phyloP scores from a whole-genome alignment of 331 rosid species.

The Erythrophleum ivorense region DNA sequence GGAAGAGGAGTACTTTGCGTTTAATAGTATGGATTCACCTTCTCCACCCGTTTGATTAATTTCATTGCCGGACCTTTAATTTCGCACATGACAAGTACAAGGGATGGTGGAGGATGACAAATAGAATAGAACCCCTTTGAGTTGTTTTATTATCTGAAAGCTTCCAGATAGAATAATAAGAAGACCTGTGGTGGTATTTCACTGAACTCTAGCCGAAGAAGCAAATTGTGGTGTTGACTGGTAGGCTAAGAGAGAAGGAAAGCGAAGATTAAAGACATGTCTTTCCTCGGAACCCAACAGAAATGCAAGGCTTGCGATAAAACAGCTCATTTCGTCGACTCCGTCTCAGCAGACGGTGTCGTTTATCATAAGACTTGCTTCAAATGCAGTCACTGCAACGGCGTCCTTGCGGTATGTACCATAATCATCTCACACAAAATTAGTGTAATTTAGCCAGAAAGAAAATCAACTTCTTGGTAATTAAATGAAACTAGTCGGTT shows the following conservation, averaged over 20 bases:
- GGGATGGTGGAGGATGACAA: constrained; percentile 25
- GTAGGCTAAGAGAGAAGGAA: neutral
- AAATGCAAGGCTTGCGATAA: constrained; percentile 84
- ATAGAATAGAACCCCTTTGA: neutral
- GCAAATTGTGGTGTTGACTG: too few relatives aligned
- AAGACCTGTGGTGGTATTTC: neutral
- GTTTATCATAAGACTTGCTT: constrained; percentile 71
- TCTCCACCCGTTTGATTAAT: constrained; percentile 47
- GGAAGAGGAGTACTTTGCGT: neutral
- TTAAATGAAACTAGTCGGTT: too few relatives aligned
- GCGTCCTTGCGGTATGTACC: constrained; percentile 57
- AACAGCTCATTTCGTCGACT: constrained; percentile 68
- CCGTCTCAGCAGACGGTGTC: constrained; percentile 63
- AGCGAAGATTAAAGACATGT: constrained; percentile 41
- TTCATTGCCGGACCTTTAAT: constrained; percentile 41
- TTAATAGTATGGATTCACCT: constrained; percentile 35
- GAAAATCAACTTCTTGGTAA: neutral
- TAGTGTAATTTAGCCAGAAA: neutral
- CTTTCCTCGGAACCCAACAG: constrained; percentile 81
- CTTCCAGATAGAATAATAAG: constrained; percentile 5
- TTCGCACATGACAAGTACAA: constrained; percentile 40
- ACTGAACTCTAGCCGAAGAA: constrained; percentile 7
- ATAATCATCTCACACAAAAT: too few relatives aligned
- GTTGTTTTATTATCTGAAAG: constrained; percentile 32
- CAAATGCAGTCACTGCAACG: constrained; percentile 72